Evolutionary conservation across 2,329 filamentous ascomycete species (phyloP), one percentile per base, ranked within the genome.

Genomic region (Chaetomium sp.): DNA sequence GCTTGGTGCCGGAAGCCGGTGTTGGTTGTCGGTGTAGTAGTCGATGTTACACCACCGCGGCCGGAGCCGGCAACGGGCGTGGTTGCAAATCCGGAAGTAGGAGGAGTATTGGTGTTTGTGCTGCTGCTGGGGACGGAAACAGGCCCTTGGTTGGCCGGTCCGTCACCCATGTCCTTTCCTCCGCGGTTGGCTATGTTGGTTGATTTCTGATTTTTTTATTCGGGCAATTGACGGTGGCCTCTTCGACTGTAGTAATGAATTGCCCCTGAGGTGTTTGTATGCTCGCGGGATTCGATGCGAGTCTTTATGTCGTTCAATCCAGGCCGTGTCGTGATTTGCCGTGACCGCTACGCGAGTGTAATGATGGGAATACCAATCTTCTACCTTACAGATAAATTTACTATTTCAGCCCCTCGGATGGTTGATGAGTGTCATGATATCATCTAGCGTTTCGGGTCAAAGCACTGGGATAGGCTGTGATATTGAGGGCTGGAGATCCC

Each of bases 61-160:
- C 42, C 64, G 59, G 19, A 54, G 49, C 62, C 50, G 25, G 25
- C n/a, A n/a, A 33, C 47, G 49, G 58, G 31, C 21, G 38, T 42
- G 38, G 38, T 42, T 42, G 38, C 16, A 19, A 16, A 7, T n/a
- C 5, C 38, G 19, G 53, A 25, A 27, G 38, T 31, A 13, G 49
- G 49, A 25, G 21, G 21, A 51, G 3, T 51, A 13, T 1, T 23
- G n/a, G 16, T 54, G 19, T 6, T 56, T 49, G 1, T 65, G 31
- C 31, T 57, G 42, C 4, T 62, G 50, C 55, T 63, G 56, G 60
- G 35, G 19, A 57, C 51, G 45, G 50, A 47, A 21, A 35, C 53
- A 16, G 49, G 51, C n/a, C 50, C 64, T 53, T 21, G 35, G 31
- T 53, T 62, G 56, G 56, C 54, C 63, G 49, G 53, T 60, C 60